phyloP scores from a whole-genome alignment of 371 early-diverging fungal genomes.

The Apophysomyces sp. region DNA sequence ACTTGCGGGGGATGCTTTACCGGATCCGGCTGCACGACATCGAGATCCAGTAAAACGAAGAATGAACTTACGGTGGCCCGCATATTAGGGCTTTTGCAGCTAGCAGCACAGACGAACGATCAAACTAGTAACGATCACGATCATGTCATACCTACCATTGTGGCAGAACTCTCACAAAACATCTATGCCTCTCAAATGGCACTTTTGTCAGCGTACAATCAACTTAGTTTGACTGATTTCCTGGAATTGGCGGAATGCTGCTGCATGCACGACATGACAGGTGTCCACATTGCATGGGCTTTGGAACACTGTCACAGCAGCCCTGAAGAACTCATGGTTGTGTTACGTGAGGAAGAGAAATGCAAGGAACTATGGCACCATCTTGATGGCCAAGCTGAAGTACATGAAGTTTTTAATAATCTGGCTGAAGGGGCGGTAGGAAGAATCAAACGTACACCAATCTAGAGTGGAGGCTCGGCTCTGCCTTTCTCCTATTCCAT shows the following conservation, averaged over 20 bases:
- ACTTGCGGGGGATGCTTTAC: background rate
- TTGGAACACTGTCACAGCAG: slow-evolving; percentile 11
- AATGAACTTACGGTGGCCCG: background rate
- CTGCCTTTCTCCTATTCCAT: no score
- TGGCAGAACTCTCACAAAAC: slow-evolving; percentile 6
- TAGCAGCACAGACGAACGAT: background rate
- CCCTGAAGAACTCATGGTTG: background rate
- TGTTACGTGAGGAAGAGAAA: background rate
- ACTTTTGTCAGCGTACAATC: slow-evolving; percentile 2
- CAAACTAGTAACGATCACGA: slow-evolving; percentile 14
- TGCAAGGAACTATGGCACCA: slow-evolving; percentile 8
- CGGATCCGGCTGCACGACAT: background rate
- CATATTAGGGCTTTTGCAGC: background rate
- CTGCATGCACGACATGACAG: slow-evolving; percentile 6
- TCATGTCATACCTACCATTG: slow-evolving; percentile 15
- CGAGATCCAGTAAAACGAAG: background rate
- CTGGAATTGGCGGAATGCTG: slow-evolving; percentile 1
- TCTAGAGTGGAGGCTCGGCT: no score
- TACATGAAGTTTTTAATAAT: slow-evolving; percentile 14
- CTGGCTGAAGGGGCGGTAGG: slow-evolving; percentile 4
- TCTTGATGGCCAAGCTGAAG: slow-evolving; percentile 15
- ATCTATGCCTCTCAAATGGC: slow-evolving; percentile 19
- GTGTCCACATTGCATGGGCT: slow-evolving; percentile 14
- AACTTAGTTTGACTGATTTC: slow-evolving; percentile 3
- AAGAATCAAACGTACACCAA: background rate